Conservation (phyloP, 768 basidiomycete genomes). For the Phaeotremella skinneri region DNA sequence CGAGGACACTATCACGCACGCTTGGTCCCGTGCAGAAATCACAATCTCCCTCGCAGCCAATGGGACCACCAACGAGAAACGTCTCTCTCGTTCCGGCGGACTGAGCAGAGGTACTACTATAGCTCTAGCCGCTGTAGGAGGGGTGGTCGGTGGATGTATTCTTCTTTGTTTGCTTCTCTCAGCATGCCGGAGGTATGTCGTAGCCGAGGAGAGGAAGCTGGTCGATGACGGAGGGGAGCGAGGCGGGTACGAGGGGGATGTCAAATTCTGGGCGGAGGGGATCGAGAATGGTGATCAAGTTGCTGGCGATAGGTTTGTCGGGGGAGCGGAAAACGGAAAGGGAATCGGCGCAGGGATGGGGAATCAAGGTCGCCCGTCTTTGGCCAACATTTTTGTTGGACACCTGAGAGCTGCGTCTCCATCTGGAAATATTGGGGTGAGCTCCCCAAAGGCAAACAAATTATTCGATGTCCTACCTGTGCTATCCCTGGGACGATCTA, state of each 20-base stretch:
- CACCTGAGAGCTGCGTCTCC: conserved; percentile 7
- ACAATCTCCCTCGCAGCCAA: conserved; percentile 17
- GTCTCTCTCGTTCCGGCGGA: conserved; percentile 7
- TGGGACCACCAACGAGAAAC: conserved; percentile 6
- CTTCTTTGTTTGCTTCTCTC: conserved; percentile 13
- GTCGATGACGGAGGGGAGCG: not conserved
- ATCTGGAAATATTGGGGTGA: not conserved
- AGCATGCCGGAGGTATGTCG: conserved; percentile 8
- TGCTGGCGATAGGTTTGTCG: not conserved
- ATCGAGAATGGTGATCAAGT: not conserved
- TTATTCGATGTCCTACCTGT: not conserved
- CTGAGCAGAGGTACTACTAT: conserved; percentile 9
- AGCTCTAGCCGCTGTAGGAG: conserved; percentile 13
- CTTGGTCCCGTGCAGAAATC: conserved; percentile 22
- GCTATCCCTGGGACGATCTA: not conserved
- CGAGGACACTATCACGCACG: conserved; percentile 26
- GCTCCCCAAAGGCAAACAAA: too few relatives aligned
- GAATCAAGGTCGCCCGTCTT: conserved; percentile 6
- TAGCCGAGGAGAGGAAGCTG: not conserved
- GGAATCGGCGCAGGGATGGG: conserved; percentile 5
- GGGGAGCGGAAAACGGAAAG: conserved; percentile 3
- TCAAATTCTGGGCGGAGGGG: not conserved
- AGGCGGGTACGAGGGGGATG: not conserved
- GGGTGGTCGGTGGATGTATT: conserved; percentile 14
- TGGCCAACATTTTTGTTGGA: conserved; percentile 11